Evolutionary conservation across 2,329 filamentous ascomycete genomes (phyloP).

Genomic region (Apiospora phragmitis): DNA sequence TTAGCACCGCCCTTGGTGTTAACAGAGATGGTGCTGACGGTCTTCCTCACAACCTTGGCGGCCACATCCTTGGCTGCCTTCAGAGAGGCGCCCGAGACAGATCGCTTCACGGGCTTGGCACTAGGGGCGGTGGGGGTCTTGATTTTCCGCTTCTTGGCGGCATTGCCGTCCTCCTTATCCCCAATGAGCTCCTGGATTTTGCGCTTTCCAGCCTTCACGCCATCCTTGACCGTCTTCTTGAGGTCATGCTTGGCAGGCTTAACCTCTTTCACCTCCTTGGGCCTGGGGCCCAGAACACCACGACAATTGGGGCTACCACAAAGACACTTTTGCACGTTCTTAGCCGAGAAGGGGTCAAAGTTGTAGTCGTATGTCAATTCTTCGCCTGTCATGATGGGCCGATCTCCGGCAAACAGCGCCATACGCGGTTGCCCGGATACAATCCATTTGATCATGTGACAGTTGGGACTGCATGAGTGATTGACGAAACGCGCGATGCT

Average conservation of each 20-base stretch:
- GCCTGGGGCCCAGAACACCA: slow-evolving; percentile 62
- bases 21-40: slow-evolving; percentile 39
- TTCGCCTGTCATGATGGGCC: slow-evolving; percentile 89
- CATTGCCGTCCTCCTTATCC: slow-evolving; percentile 33
- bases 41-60: slow-evolving; percentile 37
- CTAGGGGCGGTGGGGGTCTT: slow-evolving; percentile 37
- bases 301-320: slow-evolving; percentile 65
- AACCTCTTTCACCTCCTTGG: slow-evolving; percentile 50
- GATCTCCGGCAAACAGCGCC: slow-evolving; percentile 91
- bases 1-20: slow-evolving; percentile 33
- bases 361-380: slow-evolving; percentile 94
- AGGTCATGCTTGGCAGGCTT: slow-evolving; percentile 49
- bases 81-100: slow-evolving; percentile 9
- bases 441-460: slow-evolving; percentile 97
- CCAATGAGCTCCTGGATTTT: slow-evolving; percentile 56
- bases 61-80: slow-evolving; percentile 36
- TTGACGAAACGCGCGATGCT: slow-evolving; percentile 98
- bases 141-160: slow-evolving; percentile 50
- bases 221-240: slow-evolving; percentile 33
- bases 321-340: slow-evolving; percentile 67
- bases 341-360: slow-evolving; percentile 68
- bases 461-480: slow-evolving; percentile 95
- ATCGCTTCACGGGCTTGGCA: slow-evolving; percentile 26
- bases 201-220: slow-evolving; percentile 52
- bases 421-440: slow-evolving; percentile 92